Base-by-base conservation (phyloP, 768 basidiomycete species). In the Trametes villosa region DNA sequence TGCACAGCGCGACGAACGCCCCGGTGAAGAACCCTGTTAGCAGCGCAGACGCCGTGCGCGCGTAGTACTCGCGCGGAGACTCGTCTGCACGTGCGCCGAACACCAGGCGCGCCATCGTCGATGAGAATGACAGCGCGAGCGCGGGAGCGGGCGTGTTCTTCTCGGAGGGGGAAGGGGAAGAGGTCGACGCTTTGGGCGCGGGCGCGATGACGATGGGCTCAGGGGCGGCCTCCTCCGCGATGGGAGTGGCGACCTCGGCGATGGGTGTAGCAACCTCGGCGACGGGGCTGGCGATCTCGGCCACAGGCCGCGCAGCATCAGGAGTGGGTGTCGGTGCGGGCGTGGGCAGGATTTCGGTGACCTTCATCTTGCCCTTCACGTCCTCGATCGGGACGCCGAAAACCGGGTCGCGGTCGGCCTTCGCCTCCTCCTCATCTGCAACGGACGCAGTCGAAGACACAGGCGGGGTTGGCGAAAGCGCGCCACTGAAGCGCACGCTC, bases 21-120 rank as follows among this genome's bases (percentile, higher is more conserved):
- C 85, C 85, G 46, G 85, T 72, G 49, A 89, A 74, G 66, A 89
- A 83, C 36, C 87, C 87, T 22, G 86, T 80, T 56, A 83, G 70
- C 52, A 82, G 71, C 66, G 78, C 80, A 48, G 81, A 82, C 52
- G 80, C 79, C 46, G 77, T 74, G 31, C 63, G 67, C 33, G 66
- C 63, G 57, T 65, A 59, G 34, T 66, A 47, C 30, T 70, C 68
- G 54, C 59, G 42, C 52, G 50, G n/a, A 13, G 64, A 57, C 38
- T 57, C 58, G 45, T 41, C 54, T 31, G 55, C 27, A 44, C 47
- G 27, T 7, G 49, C 13, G 44, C 34, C 45, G 33, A 47, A 54
- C 20, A 48, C 22, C 24, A 50, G 24, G 34, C 45, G 31, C 1
- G 45, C 24, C 22, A 53, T 26, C 27, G 13, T 40, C 45, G 27